Percentiles rank a stretch among this genome's conserved stretches.
These are phyloP conservation scores for Moesziomyces sp. DNA, from an alignment of 1,284 basidiomycete genomes.

Conservation along the genomic window DNA sequence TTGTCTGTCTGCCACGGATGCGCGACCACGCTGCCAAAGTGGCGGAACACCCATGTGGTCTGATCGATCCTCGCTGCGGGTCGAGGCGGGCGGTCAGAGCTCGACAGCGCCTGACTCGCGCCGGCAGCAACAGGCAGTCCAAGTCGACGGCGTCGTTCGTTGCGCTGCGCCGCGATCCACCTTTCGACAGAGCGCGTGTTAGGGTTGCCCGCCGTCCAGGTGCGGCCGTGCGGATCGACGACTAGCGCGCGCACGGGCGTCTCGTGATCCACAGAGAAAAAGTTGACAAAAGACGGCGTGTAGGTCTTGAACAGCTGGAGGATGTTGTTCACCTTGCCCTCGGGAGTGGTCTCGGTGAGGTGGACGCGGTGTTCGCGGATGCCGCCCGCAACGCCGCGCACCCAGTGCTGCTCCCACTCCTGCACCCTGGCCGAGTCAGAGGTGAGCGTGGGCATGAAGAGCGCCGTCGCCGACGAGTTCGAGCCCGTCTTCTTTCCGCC, in stretches of 20 bases:
- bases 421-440: constrained; percentile 20
- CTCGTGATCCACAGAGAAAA: constrained; percentile 24
- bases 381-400: constrained; percentile 33
- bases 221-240: constrained; percentile 40
- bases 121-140: constrained; percentile 4
- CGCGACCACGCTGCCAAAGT: constrained; percentile 34
- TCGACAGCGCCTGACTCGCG: constrained; percentile 3
- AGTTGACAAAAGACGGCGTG: constrained; percentile 51
- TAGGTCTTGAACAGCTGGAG: constrained; percentile 38
- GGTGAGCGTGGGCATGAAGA: constrained; percentile 26
- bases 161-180: constrained; percentile 37
- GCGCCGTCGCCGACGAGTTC: constrained; percentile 33
- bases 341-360: not conserved
- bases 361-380: constrained; percentile 32
- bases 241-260: constrained; percentile 36
- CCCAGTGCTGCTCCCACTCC: constrained; percentile 59
- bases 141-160: constrained; percentile 25
- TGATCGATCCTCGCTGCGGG: constrained; percentile 43
- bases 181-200: constrained; percentile 26
- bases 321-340: constrained; percentile 18
- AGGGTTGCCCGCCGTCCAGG: constrained; percentile 46
- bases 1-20: constrained; percentile 51
- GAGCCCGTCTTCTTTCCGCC: constrained; percentile 38
- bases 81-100: constrained; percentile 24
- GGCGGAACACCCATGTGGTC: constrained; percentile 45